phyloP scores from a whole-genome alignment of 768 basidiomycete species.

The Trichaptum fuscoviolaceum region DNA sequence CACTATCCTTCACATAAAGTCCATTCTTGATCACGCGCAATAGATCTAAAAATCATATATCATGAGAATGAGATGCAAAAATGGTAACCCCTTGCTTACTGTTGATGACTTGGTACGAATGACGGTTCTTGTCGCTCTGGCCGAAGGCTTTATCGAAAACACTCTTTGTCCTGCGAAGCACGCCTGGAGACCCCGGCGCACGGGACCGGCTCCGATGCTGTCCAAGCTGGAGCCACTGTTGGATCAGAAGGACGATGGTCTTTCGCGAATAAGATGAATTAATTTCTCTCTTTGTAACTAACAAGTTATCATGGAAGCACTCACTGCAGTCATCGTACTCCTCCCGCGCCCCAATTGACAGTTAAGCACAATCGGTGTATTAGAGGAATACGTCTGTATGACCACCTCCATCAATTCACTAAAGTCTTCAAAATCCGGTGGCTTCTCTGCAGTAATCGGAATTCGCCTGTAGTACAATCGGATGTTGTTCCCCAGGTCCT shows the following conservation, averaged over 20 bases:
- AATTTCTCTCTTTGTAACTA: not conserved
- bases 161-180: constrained; percentile 20
- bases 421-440: constrained; percentile 70
- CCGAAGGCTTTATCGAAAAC: not conserved
- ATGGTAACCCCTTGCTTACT: constrained; percentile 42
- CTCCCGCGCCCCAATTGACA: constrained; percentile 93
- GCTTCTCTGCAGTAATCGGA: constrained; percentile 88
- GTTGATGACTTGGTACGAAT: constrained; percentile 85
- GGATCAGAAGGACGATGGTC: constrained; percentile 79
- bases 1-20: constrained; percentile 74
- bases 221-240: constrained; percentile 59
- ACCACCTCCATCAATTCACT: constrained; percentile 77
- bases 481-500: constrained; percentile 38
- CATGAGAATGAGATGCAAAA: constrained; percentile 6
- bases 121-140: constrained; percentile 31
- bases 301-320: constrained; percentile 16
- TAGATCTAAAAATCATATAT: constrained; percentile 44
- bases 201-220: constrained; percentile 6
- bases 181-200: constrained; percentile 3
- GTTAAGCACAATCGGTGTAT: constrained; percentile 86
- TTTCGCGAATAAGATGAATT: constrained; percentile 20
- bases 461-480: constrained; percentile 78
- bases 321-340: constrained; percentile 83
- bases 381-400: constrained; percentile 57
- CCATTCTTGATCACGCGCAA: constrained; percentile 86